These are phyloP conservation scores for Polyporus tsugae DNA, from an alignment of 1,284 basidiomycete species.

Conservation along the genomic window DNA sequence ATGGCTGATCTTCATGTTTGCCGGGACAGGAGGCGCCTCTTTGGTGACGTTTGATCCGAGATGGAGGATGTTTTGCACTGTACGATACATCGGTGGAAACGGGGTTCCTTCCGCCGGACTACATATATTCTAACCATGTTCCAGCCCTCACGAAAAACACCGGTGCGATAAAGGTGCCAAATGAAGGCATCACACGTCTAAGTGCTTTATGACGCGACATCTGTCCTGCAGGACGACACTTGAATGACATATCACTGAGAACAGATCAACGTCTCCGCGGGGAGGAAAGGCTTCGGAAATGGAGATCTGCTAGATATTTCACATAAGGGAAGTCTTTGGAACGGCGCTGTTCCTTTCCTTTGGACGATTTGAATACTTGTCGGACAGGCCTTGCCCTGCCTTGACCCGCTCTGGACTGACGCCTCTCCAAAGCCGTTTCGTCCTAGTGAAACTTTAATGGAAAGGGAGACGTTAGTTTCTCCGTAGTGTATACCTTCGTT, in stretches of 20 bases:
- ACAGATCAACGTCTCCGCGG: background rate
- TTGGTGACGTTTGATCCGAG: constrained; percentile 59
- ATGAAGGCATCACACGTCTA: background rate
- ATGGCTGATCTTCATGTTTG: constrained; percentile 18
- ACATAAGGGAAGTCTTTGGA: background rate
- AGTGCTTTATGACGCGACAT: background rate
- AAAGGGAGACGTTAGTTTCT: background rate
- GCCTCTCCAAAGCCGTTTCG: background rate
- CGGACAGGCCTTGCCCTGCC: no score
- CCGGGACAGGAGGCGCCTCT: constrained; percentile 62
- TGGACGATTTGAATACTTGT: no score
- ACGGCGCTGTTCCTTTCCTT: background rate
- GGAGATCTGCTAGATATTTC: background rate
- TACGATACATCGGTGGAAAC: constrained; percentile 13
- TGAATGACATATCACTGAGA: background rate
- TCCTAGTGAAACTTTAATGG: background rate
- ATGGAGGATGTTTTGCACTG: background rate
- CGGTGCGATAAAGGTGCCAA: background rate
- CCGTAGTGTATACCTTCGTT: background rate
- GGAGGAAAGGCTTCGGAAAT: background rate
- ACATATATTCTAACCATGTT: background rate
- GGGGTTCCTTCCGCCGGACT: background rate
- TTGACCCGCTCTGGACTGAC: background rate
- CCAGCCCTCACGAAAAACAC: background rate
- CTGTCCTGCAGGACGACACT: background rate